A percentile compares a stretch with the other conserved stretches of the same genome.
These are phyloP conservation scores for Vigna mungo DNA, from an alignment of 306 rosid species.

Conservation along the genomic window DNA sequence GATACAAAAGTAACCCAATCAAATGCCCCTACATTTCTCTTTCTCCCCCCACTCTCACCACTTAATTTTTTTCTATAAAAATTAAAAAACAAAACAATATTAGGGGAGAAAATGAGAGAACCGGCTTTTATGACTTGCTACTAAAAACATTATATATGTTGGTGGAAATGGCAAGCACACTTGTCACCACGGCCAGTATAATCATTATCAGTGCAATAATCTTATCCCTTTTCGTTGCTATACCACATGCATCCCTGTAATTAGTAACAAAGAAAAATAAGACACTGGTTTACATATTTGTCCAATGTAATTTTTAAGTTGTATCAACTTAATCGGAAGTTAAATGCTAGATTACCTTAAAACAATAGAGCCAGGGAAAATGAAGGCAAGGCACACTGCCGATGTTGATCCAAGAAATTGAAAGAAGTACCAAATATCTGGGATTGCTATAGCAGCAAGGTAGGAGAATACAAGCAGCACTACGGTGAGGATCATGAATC, in stretches of 20 bases:
- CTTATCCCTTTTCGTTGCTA: conserved; percentile 74
- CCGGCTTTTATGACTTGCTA: conserved; percentile 42
- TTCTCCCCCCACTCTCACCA: not conserved
- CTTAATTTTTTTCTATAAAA: not conserved
- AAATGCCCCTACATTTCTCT: not conserved
- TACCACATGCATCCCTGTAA: conserved; percentile 76
- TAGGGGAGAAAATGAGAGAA: not conserved
- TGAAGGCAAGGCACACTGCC: conserved; percentile 84
- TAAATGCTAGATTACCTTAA: conserved; percentile 61
- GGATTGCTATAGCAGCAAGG: conserved; percentile 84
- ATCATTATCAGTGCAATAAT: conserved; percentile 69
- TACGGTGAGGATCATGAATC: conserved; percentile 73
- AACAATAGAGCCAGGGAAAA: conserved; percentile 85
- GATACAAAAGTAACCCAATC: not conserved
- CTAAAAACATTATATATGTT: conserved; percentile 56
- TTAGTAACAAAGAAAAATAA: conserved; percentile 31
- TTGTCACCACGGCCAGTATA: conserved; percentile 65
- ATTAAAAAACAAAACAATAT: not conserved
- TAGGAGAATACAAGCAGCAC: conserved; percentile 64
- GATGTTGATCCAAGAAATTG: conserved; percentile 90
- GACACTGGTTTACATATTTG: not conserved
- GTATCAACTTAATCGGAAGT: not conserved
- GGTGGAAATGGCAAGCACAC: conserved; percentile 79
- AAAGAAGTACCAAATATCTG: conserved; percentile 89
- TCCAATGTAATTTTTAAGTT: not conserved